Conservation (phyloP, 192 early-diverging fungal genomes). For the Backusella westeae region DNA sequence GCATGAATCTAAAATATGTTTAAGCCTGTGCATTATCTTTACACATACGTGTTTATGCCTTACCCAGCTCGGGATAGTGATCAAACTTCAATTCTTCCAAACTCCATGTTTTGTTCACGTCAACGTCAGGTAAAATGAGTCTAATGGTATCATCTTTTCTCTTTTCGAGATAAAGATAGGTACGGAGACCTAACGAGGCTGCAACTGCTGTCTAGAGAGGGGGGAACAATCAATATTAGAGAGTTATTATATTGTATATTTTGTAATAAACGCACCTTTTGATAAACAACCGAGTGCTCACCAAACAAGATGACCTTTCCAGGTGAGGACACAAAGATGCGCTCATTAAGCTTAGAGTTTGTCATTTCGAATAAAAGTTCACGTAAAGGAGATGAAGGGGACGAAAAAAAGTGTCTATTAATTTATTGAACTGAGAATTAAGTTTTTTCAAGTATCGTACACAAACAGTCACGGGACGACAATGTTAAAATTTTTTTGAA, state of each 20-base stretch:
- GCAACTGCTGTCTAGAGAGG: constrained; percentile 71
- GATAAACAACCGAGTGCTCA: constrained; percentile 96
- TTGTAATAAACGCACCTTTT: constrained; percentile 51
- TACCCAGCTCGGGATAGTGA: not conserved
- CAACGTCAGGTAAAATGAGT: constrained; percentile 64
- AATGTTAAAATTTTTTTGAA: constrained; percentile 6
- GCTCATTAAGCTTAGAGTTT: not conserved
- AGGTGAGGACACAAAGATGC: constrained; percentile 69
- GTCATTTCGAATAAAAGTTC: not conserved
- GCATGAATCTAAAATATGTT: constrained; percentile 16
- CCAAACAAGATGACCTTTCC: constrained; percentile 98
- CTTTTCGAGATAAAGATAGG: constrained; percentile 62
- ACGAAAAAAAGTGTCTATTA: not conserved
- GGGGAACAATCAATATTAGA: constrained; percentile 1
- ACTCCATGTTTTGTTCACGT: constrained; percentile 41
- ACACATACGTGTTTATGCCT: not conserved
- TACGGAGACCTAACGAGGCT: constrained; percentile 74
- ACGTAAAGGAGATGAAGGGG: not conserved
- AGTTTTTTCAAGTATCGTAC: not conserved
- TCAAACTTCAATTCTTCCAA: constrained; percentile 15
- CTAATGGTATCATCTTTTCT: constrained; percentile 44
- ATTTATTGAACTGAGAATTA: not conserved
- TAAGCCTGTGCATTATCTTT: not conserved
- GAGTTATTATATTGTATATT: not conserved
- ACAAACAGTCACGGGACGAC: constrained; percentile 8